Evolutionary conservation across 2,329 filamentous ascomycete genomes (phyloP).

Genomic region (Hirsutella rhossiliensis): DNA sequence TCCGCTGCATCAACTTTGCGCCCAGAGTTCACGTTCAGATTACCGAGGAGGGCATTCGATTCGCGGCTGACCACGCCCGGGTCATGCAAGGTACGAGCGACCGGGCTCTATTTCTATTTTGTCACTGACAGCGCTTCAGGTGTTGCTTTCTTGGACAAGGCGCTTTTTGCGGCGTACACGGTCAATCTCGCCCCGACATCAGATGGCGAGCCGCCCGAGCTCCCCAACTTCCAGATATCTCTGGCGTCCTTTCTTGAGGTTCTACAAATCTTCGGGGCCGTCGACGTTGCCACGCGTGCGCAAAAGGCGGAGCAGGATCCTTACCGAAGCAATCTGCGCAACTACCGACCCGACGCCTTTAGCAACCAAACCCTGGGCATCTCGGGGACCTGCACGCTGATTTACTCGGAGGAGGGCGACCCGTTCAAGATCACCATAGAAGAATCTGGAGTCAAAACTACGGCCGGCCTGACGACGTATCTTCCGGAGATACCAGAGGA

Average conservation of each 20-base stretch:
- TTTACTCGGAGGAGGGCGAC: slow-evolving; percentile 62
- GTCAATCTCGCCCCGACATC: slow-evolving; percentile 40
- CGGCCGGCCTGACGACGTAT: slow-evolving; percentile 83
- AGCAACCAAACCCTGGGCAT: slow-evolving; percentile 73
- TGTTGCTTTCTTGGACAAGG: slow-evolving; percentile 70
- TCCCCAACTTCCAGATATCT: slow-evolving; percentile 75
- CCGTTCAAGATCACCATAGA: slow-evolving; percentile 78
- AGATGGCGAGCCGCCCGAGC: slow-evolving; percentile 27
- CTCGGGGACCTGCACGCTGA: slow-evolving; percentile 72
- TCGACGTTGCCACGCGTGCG: slow-evolving; percentile 50
- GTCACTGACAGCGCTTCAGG: slow-evolving; percentile 12
- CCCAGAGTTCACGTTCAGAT: slow-evolving; percentile 57
- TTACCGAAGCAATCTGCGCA: slow-evolving; percentile 49
- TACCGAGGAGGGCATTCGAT: slow-evolving; percentile 71
- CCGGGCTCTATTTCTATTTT: slow-evolving; percentile 1
- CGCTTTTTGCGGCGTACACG: slow-evolving; percentile 76
- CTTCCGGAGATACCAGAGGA: slow-evolving; percentile 61
- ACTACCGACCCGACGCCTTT: slow-evolving; percentile 62
- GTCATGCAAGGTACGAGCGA: slow-evolving; percentile 70
- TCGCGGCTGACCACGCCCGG: slow-evolving; percentile 77
- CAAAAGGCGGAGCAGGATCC: slow-evolving; percentile 47
- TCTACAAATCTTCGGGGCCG: slow-evolving; percentile 87
- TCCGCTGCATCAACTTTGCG: slow-evolving; percentile 47
- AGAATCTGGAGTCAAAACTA: slow-evolving; percentile 77
- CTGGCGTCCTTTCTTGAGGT: slow-evolving; percentile 83